A percentile compares a stretch with the other conserved stretches of the same genome.
These are phyloP conservation scores for Exophiala viscosa DNA, from an alignment of 2,329 filamentous ascomycete genomes.

Conservation along the genomic window DNA sequence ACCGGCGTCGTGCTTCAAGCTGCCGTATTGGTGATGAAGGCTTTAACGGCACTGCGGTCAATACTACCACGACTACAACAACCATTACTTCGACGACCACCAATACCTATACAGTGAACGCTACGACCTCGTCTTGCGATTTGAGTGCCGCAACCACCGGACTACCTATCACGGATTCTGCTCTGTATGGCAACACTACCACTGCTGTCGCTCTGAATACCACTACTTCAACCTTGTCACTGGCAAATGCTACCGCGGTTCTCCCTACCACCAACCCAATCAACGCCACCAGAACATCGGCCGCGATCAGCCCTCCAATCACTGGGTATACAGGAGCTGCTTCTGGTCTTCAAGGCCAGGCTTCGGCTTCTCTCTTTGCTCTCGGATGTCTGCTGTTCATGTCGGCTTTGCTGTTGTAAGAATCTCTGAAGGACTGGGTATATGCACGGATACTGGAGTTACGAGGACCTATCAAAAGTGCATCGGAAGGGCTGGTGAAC, in stretches of 20 bases:
- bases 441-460: no score
- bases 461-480: not conserved
- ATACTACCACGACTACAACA: conserved; percentile 9
- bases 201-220: conserved; percentile 21
- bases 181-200: conserved; percentile 14
- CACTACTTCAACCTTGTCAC: conserved; percentile 20
- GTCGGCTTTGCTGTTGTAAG: conserved; percentile 14
- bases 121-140: conserved; percentile 8
- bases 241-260: conserved; percentile 16
- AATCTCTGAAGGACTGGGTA: not conserved
- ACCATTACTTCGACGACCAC: conserved; percentile 22
- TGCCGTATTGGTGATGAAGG: not conserved
- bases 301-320: conserved; percentile 19
- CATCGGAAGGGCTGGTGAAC: not conserved
- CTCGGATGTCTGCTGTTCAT: conserved; percentile 16
- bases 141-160: conserved; percentile 16
- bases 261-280: conserved; percentile 1
- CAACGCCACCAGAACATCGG: conserved; percentile 12
- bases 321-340: conserved; percentile 18
- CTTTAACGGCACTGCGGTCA: not conserved
- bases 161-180: conserved; percentile 16
- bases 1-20: conserved; percentile 1
- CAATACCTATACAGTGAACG: conserved; percentile 17
- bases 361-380: conserved; percentile 15
- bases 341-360: conserved; percentile 9